These are phyloP conservation scores for Tuber aestivum DNA, from an alignment of 495 filamentous ascomycete genomes.

Conservation along the genomic window DNA sequence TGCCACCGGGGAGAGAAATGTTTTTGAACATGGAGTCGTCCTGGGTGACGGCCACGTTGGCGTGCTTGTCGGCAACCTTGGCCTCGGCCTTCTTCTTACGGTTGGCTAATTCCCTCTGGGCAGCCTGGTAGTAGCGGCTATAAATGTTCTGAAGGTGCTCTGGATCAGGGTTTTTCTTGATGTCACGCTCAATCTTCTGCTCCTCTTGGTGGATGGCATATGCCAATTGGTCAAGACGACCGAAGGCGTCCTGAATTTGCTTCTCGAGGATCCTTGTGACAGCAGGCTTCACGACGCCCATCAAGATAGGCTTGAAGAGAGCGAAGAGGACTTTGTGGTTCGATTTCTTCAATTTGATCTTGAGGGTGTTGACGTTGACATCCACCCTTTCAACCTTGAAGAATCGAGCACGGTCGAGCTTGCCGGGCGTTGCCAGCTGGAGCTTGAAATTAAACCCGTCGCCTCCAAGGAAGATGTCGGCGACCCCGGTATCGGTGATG, in stretches of 20 bases:
- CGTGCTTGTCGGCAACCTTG: slow-evolving; percentile 63
- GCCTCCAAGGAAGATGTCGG: slow-evolving; percentile 84
- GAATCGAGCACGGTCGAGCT: slow-evolving; percentile 69
- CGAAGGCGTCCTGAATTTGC: slow-evolving; percentile 71
- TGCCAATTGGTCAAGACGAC: slow-evolving; percentile 61
- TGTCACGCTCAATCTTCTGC: slow-evolving; percentile 61
- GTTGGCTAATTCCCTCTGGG: slow-evolving; percentile 65
- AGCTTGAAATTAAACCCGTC: slow-evolving; percentile 88
- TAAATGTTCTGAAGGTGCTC: slow-evolving; percentile 80
- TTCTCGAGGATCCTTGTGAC: slow-evolving; percentile 84
- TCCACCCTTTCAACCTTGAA: slow-evolving; percentile 89
- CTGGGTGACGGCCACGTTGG: slow-evolving; percentile 80
- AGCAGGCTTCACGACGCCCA: slow-evolving; percentile 74
- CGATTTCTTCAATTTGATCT: slow-evolving; percentile 87
- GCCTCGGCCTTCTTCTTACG: slow-evolving; percentile 66
- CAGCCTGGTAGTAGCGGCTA: slow-evolving; percentile 68
- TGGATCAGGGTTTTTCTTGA: slow-evolving; percentile 57
- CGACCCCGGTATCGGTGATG: slow-evolving; percentile 79
- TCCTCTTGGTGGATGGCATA: slow-evolving; percentile 78
- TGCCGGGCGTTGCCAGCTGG: slow-evolving; percentile 73
- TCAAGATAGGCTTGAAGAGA: slow-evolving; percentile 80
- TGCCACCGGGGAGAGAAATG: slow-evolving; percentile 81
- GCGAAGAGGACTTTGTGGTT: slow-evolving; percentile 87
- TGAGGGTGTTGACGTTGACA: slow-evolving; percentile 75
- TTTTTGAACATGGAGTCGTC: slow-evolving; percentile 86